Base-by-base conservation (phyloP, 495 filamentous ascomycete genomes). In the Talaromyces ruber region DNA sequence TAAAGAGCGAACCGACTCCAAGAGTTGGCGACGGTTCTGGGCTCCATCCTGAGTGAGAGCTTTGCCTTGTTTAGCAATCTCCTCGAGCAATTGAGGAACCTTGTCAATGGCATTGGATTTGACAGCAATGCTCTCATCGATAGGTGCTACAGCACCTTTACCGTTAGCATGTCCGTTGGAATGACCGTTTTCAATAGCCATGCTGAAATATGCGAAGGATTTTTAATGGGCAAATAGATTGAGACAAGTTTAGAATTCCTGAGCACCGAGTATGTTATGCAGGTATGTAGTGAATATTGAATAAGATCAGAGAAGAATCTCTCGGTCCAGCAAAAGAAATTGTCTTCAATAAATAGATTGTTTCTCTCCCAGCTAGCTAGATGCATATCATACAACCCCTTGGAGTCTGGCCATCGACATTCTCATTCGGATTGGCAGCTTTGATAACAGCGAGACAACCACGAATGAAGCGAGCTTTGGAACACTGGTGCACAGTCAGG, bases 1-100 rank as follows among this genome's bases (percentile, higher is more conserved):
- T 5, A 77, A 61, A 0, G 67, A 66, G 8, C 70, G 68, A 24
- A 71, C 72, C 7, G 67, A 57, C 29, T 72, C 73, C 24, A 77
- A 51, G 4, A 74, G 65, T 21, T 67, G 66, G 1, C 63, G 55
- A 0, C 73, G 68, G 11, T 66, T 65, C 30, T 64, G 54, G 25
- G 67, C 64, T 2, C 62, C 39, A 0, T 64, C 60, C 18, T 37
- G 22, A 21, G 11, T 54, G 37, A 72, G 69, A 0, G 59, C 50
- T 14, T 64, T 60, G 4, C 73, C 68, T 29, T 68, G 54, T 3
- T 59, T 21, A 25, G 63, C 52, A 47, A 76, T 54, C 28, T 70
- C 57, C 18, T 70, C 66, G 0, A 75, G 61, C 0, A 74, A 63
- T 39, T 30, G 64, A 9, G 72, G 67, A 11, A 73, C 65, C 3